phyloP scores from a whole-genome alignment of 139 green algal species.

The Micromonas commoda region DNA sequence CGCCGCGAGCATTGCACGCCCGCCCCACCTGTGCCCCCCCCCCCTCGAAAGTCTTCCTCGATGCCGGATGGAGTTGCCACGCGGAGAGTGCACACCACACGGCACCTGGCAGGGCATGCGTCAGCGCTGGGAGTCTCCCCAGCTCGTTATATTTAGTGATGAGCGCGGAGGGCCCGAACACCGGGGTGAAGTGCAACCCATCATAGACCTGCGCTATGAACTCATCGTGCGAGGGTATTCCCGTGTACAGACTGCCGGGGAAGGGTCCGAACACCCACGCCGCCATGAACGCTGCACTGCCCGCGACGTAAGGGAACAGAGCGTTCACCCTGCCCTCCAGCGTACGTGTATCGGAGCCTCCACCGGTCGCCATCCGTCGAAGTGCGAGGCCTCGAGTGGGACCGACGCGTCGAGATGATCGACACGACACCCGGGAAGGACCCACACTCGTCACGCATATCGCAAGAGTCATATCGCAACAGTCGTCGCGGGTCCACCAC shows the following conservation, averaged over 20 bases:
- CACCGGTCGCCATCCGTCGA: too few species aligned
- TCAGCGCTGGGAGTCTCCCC: background rate
- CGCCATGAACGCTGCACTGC: slow-evolving; percentile 9
- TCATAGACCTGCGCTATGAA: background rate
- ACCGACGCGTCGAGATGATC: too few species aligned
- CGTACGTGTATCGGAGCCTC: too few species aligned
- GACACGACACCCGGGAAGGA: too few species aligned
- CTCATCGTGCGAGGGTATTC: background rate
- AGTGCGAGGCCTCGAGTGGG: too few species aligned
- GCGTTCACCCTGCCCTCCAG: background rate
- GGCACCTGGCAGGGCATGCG: slow-evolving; percentile 10
- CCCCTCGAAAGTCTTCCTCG: background rate
- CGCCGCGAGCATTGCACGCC: background rate
- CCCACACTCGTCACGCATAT: too few species aligned
- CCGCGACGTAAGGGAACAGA: background rate
- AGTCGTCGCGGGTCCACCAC: too few species aligned
- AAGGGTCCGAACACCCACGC: slow-evolving; percentile 3
- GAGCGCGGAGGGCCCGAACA: slow-evolving; percentile 8
- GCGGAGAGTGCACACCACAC: slow-evolving; percentile 4
- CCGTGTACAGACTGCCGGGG: background rate
- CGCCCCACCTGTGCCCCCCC: background rate
- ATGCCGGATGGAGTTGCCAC: background rate
- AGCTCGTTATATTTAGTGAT: slow-evolving; percentile 11
- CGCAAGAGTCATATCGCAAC: too few species aligned
- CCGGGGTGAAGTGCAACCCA: background rate